Conservation (phyloP, 2,329 filamentous ascomycete species). For the Colletotrichum costaricense region DNA sequence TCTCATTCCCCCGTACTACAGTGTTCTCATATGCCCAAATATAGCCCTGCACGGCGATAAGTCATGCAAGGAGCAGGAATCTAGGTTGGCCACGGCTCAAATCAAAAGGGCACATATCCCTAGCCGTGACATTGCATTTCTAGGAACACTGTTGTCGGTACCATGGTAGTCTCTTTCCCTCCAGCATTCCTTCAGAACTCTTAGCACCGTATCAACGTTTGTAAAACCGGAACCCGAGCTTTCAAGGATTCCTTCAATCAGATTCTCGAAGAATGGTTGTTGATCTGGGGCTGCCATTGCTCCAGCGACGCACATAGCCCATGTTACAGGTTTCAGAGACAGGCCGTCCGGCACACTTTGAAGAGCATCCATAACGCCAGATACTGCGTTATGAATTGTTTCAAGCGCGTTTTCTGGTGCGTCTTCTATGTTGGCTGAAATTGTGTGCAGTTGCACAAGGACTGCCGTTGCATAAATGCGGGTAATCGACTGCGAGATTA, state of each 20-base stretch:
- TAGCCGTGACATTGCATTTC: constrained; percentile 9
- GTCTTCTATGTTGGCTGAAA: not conserved
- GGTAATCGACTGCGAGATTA: constrained; percentile 17
- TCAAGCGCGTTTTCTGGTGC: not conserved
- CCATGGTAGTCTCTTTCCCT: not conserved
- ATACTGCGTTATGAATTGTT: not conserved
- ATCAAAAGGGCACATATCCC: constrained; percentile 17
- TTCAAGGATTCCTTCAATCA: constrained; percentile 15
- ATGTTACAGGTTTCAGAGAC: constrained; percentile 19
- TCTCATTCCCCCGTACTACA: not conserved
- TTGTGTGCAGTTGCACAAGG: constrained; percentile 6
- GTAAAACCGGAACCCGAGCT: constrained; percentile 13
- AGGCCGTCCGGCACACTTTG: not conserved
- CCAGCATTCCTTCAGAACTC: constrained; percentile 20
- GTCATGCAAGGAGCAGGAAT: not conserved
- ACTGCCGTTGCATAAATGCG: constrained; percentile 21
- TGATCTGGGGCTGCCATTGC: constrained; percentile 17
- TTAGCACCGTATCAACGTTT: constrained; percentile 18
- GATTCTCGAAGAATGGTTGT: constrained; percentile 13
- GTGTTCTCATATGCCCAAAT: no score
- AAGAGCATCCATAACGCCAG: constrained; percentile 9
- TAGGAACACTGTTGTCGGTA: not conserved
- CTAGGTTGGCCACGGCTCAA: not conserved
- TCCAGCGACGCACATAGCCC: constrained; percentile 25
- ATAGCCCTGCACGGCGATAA: no score